A percentile compares a stretch with the other conserved stretches of the same genome.
Evolutionary conservation across 768 basidiomycete species (phyloP).

Genomic region (Clavulina sp.): DNA sequence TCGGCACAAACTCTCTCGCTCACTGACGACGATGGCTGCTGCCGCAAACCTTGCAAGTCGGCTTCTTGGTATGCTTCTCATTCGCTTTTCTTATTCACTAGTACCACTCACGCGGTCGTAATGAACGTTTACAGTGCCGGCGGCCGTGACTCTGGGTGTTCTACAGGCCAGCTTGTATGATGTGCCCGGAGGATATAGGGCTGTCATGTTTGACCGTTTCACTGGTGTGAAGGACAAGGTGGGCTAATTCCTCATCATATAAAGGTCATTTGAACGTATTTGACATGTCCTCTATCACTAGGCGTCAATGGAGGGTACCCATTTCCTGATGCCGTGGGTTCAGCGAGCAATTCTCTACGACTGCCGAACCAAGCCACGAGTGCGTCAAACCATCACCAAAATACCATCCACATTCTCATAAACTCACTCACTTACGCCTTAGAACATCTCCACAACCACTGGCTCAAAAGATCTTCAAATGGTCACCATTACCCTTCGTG

Average conservation of each 20-base stretch:
- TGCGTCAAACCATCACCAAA: slow-evolving; percentile 22
- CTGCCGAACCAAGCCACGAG: slow-evolving; percentile 91
- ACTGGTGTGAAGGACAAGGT: slow-evolving; percentile 75
- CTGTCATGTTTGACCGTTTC: slow-evolving; percentile 98
- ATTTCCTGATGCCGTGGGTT: slow-evolving; percentile 89
- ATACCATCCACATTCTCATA: neutral
- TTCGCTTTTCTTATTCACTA: too few species aligned
- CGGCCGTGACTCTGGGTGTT: slow-evolving; percentile 28
- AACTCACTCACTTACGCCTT: neutral
- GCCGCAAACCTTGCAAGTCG: too few species aligned
- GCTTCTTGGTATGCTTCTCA: too few species aligned
- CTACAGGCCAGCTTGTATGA: slow-evolving; percentile 39
- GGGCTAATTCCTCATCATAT: slow-evolving; percentile 12
- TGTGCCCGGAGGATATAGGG: slow-evolving; percentile 67
- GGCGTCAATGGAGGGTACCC: slow-evolving; percentile 88
- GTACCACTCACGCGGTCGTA: too few species aligned
- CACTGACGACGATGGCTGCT: too few species aligned
- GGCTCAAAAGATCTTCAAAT: slow-evolving; percentile 98
- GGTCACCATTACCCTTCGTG: slow-evolving; percentile 92
- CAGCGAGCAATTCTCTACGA: slow-evolving; percentile 95
- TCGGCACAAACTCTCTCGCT: too few species aligned
- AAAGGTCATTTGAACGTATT: neutral
- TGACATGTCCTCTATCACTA: slow-evolving; percentile 18
- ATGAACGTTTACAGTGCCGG: slow-evolving; percentile 54
- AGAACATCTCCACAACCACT: slow-evolving; percentile 98